Evolutionary conservation across 352 stramenopile genomes (phyloP).

Genomic region (Phytophthora sansomeana): DNA sequence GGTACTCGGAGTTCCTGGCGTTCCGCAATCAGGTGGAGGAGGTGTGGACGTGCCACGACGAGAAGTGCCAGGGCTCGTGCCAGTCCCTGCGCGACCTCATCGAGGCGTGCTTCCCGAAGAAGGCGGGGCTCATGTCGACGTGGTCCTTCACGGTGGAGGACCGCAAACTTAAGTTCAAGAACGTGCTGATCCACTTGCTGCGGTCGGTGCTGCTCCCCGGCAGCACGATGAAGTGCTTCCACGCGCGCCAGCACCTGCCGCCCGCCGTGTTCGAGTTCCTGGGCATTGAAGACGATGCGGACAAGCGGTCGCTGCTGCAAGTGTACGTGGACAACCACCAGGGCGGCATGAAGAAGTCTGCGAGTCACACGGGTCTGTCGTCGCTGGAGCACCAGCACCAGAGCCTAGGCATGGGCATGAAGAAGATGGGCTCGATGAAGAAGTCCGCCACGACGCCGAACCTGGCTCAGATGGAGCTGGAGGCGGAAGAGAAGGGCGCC

Average conservation of each 20-base stretch:
- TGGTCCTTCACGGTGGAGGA: conserved; percentile 55
- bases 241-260: conserved; percentile 58
- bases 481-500: conserved; percentile 36
- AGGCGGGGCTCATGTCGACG: conserved; percentile 51
- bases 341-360: conserved; percentile 38
- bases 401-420: conserved; percentile 16
- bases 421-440: conserved; percentile 38
- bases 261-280: conserved; percentile 66
- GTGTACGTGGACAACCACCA: conserved; percentile 77
- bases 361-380: conserved; percentile 43
- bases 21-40: conserved; percentile 70
- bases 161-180: conserved; percentile 71
- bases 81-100: conserved; percentile 77
- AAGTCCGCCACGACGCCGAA: conserved; percentile 41
- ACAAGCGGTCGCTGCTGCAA: conserved; percentile 74
- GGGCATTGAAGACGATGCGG: conserved; percentile 53
- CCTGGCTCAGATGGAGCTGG: conserved; percentile 37
- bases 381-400: conserved; percentile 38
- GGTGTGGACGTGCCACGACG: conserved; percentile 60
- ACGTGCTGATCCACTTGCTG: conserved; percentile 72
- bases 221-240: conserved; percentile 74
- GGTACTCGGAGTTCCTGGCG: conserved; percentile 71
- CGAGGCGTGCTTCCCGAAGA: conserved; percentile 68
- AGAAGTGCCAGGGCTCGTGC: conserved; percentile 70
- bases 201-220: conserved; percentile 66